Evolutionary conservation across 257 asterid species (phyloP).

Genomic region (Knoxia roxburghii): DNA sequence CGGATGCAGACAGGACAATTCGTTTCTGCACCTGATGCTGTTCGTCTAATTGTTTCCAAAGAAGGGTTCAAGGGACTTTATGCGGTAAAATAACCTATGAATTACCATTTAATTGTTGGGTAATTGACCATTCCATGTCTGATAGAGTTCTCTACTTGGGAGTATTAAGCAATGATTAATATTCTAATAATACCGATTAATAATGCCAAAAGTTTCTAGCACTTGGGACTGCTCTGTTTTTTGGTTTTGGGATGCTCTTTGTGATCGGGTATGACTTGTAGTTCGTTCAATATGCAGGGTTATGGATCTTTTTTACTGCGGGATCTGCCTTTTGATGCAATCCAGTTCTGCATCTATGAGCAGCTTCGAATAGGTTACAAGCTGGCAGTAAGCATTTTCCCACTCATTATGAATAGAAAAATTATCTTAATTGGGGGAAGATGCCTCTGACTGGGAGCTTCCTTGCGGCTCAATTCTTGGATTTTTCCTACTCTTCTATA

Average conservation of each 20-base stretch:
- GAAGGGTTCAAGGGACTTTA: slow-evolving; percentile 92
- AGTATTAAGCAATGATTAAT: neutral
- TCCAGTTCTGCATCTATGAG: slow-evolving; percentile 49
- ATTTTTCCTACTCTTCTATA: too few species aligned
- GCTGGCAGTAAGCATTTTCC: slow-evolving; percentile 58
- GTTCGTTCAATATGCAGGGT: slow-evolving; percentile 42
- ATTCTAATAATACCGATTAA: neutral
- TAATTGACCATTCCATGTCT: neutral
- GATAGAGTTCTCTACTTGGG: neutral
- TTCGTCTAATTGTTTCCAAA: slow-evolving; percentile 64
- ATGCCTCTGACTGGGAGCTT: slow-evolving; percentile 3
- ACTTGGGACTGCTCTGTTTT: neutral
- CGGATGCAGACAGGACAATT: slow-evolving; percentile 96
- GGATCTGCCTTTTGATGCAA: slow-evolving; percentile 28
- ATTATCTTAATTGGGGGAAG: neutral
- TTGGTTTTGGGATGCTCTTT: neutral
- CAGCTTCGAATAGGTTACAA: slow-evolving; percentile 92
- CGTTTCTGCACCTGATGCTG: slow-evolving; percentile 87
- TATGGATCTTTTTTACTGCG: slow-evolving; percentile 53
- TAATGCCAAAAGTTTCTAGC: neutral
- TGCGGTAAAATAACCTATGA: slow-evolving; percentile 53
- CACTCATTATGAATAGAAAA: neutral
- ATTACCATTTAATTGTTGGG: neutral
- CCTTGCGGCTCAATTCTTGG: neutral
- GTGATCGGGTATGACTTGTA: neutral